These are phyloP conservation scores for Candida ipomoeae DNA, from an alignment of 805 yeast species.

Conservation along the genomic window DNA sequence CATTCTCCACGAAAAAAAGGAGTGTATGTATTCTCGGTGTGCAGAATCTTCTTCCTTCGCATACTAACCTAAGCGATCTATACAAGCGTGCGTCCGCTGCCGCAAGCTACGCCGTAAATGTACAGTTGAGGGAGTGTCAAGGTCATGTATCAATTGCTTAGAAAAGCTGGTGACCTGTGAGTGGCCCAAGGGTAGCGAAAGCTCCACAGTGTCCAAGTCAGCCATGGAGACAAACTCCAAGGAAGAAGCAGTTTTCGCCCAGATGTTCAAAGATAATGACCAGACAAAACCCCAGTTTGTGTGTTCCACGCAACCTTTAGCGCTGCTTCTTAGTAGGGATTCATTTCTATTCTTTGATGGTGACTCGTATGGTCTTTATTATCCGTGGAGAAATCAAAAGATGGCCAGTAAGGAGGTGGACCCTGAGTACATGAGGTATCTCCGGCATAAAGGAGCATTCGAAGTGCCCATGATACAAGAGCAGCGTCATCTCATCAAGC, in stretches of 20 bases:
- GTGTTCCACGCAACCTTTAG: constrained; percentile 3
- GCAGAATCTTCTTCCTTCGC: background rate
- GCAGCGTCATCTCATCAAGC: background rate
- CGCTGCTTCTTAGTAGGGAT: constrained; percentile 4
- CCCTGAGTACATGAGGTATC: constrained; percentile 1
- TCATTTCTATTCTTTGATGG: constrained; percentile 3
- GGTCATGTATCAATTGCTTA: background rate
- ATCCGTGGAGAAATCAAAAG: constrained; percentile 1
- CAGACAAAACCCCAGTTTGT: constrained; percentile 3
- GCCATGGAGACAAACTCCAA: background rate
- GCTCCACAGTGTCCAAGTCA: background rate
- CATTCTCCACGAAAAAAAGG: constrained; percentile 1
- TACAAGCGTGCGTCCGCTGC: constrained; percentile 1
- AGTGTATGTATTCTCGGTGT: background rate
- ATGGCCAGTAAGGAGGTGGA: background rate
- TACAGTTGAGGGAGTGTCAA: background rate
- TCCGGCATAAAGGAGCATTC: background rate
- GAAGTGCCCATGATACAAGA: constrained; percentile 1
- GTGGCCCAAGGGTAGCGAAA: background rate
- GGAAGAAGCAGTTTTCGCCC: background rate
- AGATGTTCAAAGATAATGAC: constrained; percentile 1
- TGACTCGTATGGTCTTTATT: constrained; percentile 3
- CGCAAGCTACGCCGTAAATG: constrained; percentile 3
- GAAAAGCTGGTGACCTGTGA: background rate
- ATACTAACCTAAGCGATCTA: constrained; percentile 1